These are phyloP conservation scores for Dunaliella sp. DNA, from an alignment of 139 green algal genomes.

Conservation along the genomic window DNA sequence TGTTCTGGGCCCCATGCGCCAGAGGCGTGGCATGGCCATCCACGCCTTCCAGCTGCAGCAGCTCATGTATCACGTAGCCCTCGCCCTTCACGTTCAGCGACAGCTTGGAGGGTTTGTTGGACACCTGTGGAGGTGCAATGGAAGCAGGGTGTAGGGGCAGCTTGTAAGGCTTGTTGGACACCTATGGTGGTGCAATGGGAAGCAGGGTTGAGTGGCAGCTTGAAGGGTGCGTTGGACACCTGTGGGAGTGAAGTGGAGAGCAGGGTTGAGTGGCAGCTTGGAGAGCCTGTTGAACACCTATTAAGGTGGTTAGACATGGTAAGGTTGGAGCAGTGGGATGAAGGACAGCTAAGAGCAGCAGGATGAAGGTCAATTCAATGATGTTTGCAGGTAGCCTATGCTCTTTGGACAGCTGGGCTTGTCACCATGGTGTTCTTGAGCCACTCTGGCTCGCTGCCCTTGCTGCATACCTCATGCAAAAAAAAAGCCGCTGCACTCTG, in stretches of 20 bases:
- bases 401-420: no score
- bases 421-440: no score
- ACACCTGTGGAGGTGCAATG: neutral
- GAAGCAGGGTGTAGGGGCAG: neutral
- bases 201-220: constrained; percentile 74
- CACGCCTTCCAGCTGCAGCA: constrained; percentile 58
- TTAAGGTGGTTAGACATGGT: neutral
- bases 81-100: constrained; percentile 80
- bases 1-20: constrained; percentile 14
- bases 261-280: neutral
- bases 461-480: no score
- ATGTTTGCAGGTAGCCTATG: no score
- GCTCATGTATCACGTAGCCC: constrained; percentile 67
- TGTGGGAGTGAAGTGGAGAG: neutral
- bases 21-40: constrained; percentile 46
- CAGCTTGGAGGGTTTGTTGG: constrained; percentile 65
- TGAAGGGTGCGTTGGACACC: constrained; percentile 58
- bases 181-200: no score
- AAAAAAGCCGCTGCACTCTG: no score
- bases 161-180: neutral
- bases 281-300: neutral
- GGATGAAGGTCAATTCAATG: no score
- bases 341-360: no score
- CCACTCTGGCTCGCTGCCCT: no score
- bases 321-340: no score